Evolutionary conservation across 108 stramenopile species (phyloP), one percentile per base, ranked within the genome.

Genomic region (Fragilariopsis cylindrus): DNA sequence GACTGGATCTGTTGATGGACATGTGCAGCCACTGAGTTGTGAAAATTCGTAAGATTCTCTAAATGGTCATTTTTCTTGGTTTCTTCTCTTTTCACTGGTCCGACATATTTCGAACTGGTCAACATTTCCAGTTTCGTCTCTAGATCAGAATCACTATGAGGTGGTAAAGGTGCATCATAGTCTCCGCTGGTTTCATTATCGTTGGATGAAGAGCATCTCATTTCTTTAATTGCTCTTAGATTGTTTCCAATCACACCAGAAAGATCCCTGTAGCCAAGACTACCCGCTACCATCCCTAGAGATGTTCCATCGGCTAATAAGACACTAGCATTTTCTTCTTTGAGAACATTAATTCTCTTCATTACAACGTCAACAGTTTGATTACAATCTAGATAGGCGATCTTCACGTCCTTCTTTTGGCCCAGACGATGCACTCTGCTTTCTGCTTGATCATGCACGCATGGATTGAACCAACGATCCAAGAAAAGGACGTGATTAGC

Each of bases 361-460:
- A 85, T 85, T 39, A 82, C 82, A 60, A 48, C 77, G 74, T 86
- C 85, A 8, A 83, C 74, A 30, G 83, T 81, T 8, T 53, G 48
- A 39, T 11, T 41, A 13, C 46, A 21, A 48, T 84, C 85, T n/a
- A 79, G 53, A 45, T 81, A 84, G 2, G 41, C 16, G 9, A 85
- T 70, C 41, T 85, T 74, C 18, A 81, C 81, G 4, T 79, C 74
- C 47, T 71, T 83, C 16, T 60, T 84, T 69, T 90, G 89, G 4
- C 86, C 84, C 48, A 87, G 70, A 16, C 89, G 87, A 78, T 88
- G 85, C 54, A 81, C 79, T 11, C 86, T 75, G 53, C 79, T 78
- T 72, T 83, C 82, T 30, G 82, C 84, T 58, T 88, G 88, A 40
- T 80, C 76, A 55, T 42, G 39, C 3, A 47, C 40, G 57, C 44